These are phyloP conservation scores for Colletotrichum coccodes DNA, from an alignment of 2,329 filamentous ascomycete species.

Conservation along the genomic window DNA sequence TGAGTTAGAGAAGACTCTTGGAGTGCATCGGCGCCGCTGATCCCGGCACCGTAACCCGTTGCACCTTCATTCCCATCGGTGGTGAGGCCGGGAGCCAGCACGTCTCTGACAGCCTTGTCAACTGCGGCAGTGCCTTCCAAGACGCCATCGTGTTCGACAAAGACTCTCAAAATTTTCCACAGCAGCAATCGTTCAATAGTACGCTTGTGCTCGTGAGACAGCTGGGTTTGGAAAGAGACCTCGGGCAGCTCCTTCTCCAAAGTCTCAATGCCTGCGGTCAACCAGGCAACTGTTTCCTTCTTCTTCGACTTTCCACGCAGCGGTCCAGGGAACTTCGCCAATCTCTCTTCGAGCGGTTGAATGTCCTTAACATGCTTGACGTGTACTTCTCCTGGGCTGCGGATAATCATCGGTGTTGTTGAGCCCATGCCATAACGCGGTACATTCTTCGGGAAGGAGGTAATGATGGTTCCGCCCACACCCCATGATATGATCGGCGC, in stretches of 20 bases:
- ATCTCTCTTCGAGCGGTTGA: constrained; percentile 74
- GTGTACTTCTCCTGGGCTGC: constrained; percentile 84
- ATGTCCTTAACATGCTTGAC: constrained; percentile 80
- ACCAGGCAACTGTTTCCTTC: constrained; percentile 88
- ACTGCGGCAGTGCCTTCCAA: constrained; percentile 79
- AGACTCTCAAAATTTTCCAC: constrained; percentile 85
- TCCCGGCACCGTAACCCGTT: constrained; percentile 36
- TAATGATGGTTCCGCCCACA: constrained; percentile 83
- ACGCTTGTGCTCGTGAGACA: constrained; percentile 74
- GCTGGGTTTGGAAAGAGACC: constrained; percentile 55
- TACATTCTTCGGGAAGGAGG: constrained; percentile 88
- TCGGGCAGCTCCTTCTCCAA: constrained; percentile 71
- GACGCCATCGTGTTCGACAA: constrained; percentile 87
- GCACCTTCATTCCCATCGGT: constrained; percentile 38
- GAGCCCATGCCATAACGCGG: constrained; percentile 85
- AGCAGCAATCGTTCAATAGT: constrained; percentile 82
- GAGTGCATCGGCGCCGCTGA: constrained; percentile 37
- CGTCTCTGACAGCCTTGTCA: constrained; percentile 78
- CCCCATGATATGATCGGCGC: constrained; percentile 89
- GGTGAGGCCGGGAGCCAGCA: constrained; percentile 72
- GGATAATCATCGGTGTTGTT: constrained; percentile 79
- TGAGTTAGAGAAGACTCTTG: constrained; percentile 41
- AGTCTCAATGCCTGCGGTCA: constrained; percentile 78
- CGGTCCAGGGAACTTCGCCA: constrained; percentile 89
- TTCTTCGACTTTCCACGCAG: constrained; percentile 92